Conservation (phyloP, 2,329 filamentous ascomycete genomes). For the Fusarium sp. region DNA sequence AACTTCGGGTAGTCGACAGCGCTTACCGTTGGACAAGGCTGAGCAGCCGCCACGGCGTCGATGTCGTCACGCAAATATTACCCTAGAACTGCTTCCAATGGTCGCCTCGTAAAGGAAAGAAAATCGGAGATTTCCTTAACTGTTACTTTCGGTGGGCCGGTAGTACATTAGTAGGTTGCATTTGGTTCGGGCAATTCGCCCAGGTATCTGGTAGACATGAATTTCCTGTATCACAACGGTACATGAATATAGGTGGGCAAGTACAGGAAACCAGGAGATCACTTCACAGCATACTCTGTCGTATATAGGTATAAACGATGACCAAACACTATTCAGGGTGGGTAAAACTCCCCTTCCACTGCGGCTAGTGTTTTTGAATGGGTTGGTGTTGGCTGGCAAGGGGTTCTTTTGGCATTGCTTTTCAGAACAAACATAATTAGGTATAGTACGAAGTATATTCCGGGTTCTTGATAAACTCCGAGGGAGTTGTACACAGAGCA, state of each 20-base stretch:
- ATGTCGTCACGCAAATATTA: conserved; percentile 11
- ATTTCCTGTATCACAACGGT: background rate
- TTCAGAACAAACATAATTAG: background rate
- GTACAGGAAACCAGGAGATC: background rate
- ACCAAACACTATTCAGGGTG: background rate
- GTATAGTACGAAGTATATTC: background rate
- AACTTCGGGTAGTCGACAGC: background rate
- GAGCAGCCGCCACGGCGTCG: conserved; percentile 31
- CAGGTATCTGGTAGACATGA: background rate
- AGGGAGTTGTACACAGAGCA: background rate
- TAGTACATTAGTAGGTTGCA: background rate
- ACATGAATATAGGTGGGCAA: background rate
- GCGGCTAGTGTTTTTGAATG: background rate
- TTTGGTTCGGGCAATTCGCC: conserved; percentile 6
- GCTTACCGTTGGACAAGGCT: conserved; percentile 29
- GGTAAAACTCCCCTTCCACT: background rate
- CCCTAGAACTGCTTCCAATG: background rate
- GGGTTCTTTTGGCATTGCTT: background rate
- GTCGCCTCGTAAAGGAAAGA: background rate
- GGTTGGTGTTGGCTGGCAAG: background rate
- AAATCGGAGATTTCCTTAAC: conserved; percentile 11
- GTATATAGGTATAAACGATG: background rate
- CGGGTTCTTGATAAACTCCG: conserved; percentile 27
- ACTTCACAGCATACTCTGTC: background rate
- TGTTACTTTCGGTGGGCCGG: conserved; percentile 1